phyloP scores from a whole-genome alignment of 148 eudicot species.

The Linanthus parryae region DNA sequence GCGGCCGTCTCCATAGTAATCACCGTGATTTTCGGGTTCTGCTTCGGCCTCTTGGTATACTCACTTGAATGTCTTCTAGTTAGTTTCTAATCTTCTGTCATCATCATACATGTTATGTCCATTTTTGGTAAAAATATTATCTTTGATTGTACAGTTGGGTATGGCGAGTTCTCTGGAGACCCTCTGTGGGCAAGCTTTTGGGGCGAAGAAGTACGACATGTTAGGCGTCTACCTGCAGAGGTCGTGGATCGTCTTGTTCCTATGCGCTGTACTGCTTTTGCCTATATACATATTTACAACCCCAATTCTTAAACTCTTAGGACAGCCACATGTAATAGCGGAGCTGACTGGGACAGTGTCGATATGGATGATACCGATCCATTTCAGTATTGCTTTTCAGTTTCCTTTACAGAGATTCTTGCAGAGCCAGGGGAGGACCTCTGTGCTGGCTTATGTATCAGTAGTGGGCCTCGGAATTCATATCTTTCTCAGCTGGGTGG shows the following conservation, averaged over 20 bases:
- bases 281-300: constrained; percentile 49
- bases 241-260: constrained; percentile 55
- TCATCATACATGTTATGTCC: neutral
- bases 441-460: constrained; percentile 46
- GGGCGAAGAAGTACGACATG: constrained; percentile 43
- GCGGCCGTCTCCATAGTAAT: constrained; percentile 48
- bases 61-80: no score
- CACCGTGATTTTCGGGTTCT: constrained; percentile 43
- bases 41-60: constrained; percentile 55
- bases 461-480: constrained; percentile 25
- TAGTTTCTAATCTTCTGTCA: no score
- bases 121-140: neutral
- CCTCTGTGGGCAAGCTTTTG: constrained; percentile 54
- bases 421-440: constrained; percentile 53
- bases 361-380: constrained; percentile 49
- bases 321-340: constrained; percentile 45
- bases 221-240: constrained; percentile 48
- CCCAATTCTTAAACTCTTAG: constrained; percentile 37
- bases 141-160: no score
- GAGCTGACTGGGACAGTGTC: constrained; percentile 39
- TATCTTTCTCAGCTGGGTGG: constrained; percentile 28
- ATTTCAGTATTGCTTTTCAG: constrained; percentile 55
- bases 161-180: constrained; percentile 59
- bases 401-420: constrained; percentile 52
- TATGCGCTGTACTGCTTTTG: constrained; percentile 45